phyloP scores from a whole-genome alignment of 208 protist genomes.

The Angomonas deanei region DNA sequence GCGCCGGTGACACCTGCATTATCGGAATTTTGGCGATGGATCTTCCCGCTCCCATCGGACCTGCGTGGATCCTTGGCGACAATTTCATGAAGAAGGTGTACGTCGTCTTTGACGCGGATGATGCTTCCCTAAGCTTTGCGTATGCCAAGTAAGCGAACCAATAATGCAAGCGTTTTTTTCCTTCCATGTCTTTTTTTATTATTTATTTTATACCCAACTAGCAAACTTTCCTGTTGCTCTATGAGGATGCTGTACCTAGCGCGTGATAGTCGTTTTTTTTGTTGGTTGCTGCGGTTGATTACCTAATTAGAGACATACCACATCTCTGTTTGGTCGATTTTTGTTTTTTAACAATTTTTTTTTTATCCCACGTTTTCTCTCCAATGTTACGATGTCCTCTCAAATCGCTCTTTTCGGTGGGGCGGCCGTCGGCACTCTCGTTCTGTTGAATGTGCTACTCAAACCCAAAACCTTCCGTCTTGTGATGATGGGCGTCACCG shows the following conservation, averaged over 20 bases:
- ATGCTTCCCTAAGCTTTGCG: slow-evolving; percentile 43
- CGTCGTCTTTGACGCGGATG: slow-evolving; percentile 52
- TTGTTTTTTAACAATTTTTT: not conserved
- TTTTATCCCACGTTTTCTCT: not conserved
- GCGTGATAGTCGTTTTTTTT: not conserved
- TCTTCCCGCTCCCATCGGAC: slow-evolving; percentile 25
- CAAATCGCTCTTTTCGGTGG: slow-evolving; percentile 26
- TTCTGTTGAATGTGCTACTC: slow-evolving; percentile 26
- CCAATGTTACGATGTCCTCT: slow-evolving; percentile 25
- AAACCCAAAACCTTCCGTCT: slow-evolving; percentile 35
- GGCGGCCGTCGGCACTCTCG: slow-evolving; percentile 23
- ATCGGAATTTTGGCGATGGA: slow-evolving; percentile 48
- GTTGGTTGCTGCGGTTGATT: no score
- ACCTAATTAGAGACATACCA: no score
- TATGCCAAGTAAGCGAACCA: slow-evolving; percentile 23
- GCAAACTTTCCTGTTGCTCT: not conserved
- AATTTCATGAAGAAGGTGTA: slow-evolving; percentile 56
- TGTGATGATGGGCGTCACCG: slow-evolving; percentile 21
- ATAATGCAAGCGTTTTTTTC: not conserved
- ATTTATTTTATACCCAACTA: not conserved
- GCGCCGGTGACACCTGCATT: slow-evolving; percentile 30
- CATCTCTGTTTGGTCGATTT: no score
- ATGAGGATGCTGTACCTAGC: not conserved
- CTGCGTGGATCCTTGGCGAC: slow-evolving; percentile 47
- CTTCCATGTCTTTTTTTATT: not conserved